Evolutionary conservation across 176 grass and related monocot species (phyloP), one percentile per base, ranked within the genome.

Genomic region (Eragrostis nindensis): DNA sequence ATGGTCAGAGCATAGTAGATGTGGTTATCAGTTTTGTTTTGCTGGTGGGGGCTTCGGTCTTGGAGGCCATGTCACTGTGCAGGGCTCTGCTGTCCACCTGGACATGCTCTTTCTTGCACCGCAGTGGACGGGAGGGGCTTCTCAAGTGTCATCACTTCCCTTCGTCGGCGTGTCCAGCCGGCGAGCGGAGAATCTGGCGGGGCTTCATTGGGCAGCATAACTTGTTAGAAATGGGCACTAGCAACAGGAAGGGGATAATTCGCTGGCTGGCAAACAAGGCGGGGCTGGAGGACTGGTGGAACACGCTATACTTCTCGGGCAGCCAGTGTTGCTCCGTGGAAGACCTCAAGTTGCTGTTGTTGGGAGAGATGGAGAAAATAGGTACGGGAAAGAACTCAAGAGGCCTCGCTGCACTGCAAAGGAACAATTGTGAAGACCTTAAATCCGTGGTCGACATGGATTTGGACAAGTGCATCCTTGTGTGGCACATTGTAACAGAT

Each of bases 21-120:
- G 10, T 86, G 9, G 4, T 39, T 1, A 62, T 90, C 11, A 86
- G 78, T 8, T 90, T 86, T 63, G 16, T 79, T 17, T 21, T 90
- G 26, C 44, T 90, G 5, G 56, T 8, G 6, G 83, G 71, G 6
- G 83, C 83, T 44, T 66, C 83, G 11, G 5, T 70, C 21, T 22
- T 74, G 72, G 74, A 76, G 40, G 18, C 12, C 1, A 30, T 42
- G 12, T 29, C 74, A 2, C 42, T 76, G 5, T 45, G 60, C 15
- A 11, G 8, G 0, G 54, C 54, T 0, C 0, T 61, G 0, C 21
- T 22, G 2, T 76, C 38, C n/a, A 44, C 7, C 14, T 76, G 74
- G 74, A 45, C 74, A 1, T 5, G 11, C 1, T 16, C 11, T 0
- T 62, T 76, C 55, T 0, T 76, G 40, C 0, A 15, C 40, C 15